A percentile compares a stretch with the other conserved stretches of the same genome.
Conservation (phyloP, 306 rosid genomes). For the Rosa chinensis region DNA sequence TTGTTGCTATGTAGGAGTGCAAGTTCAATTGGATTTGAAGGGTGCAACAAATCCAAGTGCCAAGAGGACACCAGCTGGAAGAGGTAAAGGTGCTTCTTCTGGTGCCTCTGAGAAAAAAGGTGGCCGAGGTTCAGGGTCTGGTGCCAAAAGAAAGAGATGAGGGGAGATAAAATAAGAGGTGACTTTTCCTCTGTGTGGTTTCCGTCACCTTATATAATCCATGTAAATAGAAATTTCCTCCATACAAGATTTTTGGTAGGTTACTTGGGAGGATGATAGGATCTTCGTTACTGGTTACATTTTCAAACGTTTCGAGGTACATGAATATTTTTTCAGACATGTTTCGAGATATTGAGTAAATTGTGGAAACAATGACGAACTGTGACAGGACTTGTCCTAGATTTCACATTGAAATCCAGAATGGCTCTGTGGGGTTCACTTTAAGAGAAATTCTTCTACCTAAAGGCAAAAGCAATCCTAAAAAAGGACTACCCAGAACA, state of each 20-base stretch:
- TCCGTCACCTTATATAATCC: slow-evolving; percentile 4
- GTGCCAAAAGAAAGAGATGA: slow-evolving; percentile 86
- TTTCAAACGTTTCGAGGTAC: too few species aligned
- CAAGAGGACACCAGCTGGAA: slow-evolving; percentile 63
- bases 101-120: slow-evolving; percentile 49
- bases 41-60: slow-evolving; percentile 55
- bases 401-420: too few species aligned
- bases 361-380: too few species aligned
- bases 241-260: slow-evolving; percentile 18
- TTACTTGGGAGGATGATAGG: background rate
- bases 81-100: slow-evolving; percentile 67
- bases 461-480: too few species aligned
- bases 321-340: too few species aligned
- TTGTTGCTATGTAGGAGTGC: slow-evolving; percentile 45
- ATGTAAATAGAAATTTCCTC: slow-evolving; percentile 12
- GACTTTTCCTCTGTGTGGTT: background rate
- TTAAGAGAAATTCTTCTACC: too few species aligned
- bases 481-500: too few species aligned
- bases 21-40: slow-evolving; percentile 80
- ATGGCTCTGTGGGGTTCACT: too few species aligned
- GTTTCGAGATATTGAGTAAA: too few species aligned
- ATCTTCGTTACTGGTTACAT: background rate
- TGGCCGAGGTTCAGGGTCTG: slow-evolving; percentile 58
- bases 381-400: too few species aligned
- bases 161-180: background rate